Conservation (phyloP, 768 basidiomycete species). For the Lactarius indigo region DNA sequence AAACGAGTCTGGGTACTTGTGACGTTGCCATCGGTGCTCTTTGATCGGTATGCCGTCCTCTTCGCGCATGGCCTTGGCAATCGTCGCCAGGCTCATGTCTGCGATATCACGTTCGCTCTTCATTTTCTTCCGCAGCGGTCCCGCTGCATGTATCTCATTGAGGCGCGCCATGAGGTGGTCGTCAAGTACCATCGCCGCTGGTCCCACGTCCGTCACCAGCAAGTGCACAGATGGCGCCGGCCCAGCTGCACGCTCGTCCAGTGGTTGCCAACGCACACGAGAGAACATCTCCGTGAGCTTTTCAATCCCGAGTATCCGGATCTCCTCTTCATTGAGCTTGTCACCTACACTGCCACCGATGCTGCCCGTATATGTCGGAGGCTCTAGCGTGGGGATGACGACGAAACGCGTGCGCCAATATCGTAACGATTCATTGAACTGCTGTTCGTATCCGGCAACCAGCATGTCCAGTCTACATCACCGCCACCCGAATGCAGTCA, state of each 20-base stretch:
- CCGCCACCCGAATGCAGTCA: constrained; percentile 1
- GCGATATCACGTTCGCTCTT: constrained; percentile 71
- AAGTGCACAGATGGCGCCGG: constrained; percentile 64
- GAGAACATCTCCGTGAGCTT: constrained; percentile 88
- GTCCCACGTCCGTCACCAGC: constrained; percentile 81
- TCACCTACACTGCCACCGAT: constrained; percentile 61
- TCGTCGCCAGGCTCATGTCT: constrained; percentile 56
- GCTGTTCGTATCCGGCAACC: constrained; percentile 75
- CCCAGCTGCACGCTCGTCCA: constrained; percentile 47
- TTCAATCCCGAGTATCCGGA: constrained; percentile 84
- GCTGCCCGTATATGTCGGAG: constrained; percentile 44
- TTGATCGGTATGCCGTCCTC: constrained; percentile 83
- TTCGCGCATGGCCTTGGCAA: constrained; percentile 84
- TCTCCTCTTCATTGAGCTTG: constrained; percentile 79
- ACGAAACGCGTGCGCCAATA: constrained; percentile 96
- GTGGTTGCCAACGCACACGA: constrained; percentile 73
- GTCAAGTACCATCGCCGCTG: constrained; percentile 75
- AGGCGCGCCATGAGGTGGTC: constrained; percentile 74
- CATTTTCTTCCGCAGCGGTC: constrained; percentile 75
- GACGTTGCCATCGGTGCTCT: constrained; percentile 78
- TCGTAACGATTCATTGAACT: constrained; percentile 75
- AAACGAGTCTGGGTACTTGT: constrained; percentile 75
- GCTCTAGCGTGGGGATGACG: constrained; percentile 80
- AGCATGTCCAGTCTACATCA: constrained; percentile 72
- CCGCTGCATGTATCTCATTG: constrained; percentile 72